Percentiles rank a stretch among this genome's conserved stretches.
phyloP scores from a whole-genome alignment of 169 alveolate species.

The Amoebophrya sp. region DNA sequence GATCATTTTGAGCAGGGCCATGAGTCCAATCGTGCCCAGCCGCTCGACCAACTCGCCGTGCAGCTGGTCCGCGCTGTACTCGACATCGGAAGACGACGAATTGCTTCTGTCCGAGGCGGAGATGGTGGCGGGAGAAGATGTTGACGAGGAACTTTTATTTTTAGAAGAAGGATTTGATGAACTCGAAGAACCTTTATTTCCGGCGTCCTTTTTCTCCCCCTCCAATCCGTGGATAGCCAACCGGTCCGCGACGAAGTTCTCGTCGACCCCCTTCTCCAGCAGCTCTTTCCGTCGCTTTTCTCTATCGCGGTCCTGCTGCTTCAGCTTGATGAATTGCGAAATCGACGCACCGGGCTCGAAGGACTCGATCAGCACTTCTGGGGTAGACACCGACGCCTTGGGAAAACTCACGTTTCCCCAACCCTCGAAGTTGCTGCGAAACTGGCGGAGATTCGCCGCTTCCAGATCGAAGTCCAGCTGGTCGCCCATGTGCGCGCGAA shows the following conservation, averaged over 20 bases:
- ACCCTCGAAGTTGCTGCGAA: not conserved
- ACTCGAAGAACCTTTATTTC: no score
- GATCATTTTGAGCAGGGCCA: slow-evolving; percentile 3
- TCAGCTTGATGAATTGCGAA: not conserved
- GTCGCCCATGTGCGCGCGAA: not conserved
- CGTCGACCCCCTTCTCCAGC: not conserved
- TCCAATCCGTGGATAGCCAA: no score
- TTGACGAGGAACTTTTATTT: no score
- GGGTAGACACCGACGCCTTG: not conserved
- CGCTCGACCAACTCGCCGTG: not conserved
- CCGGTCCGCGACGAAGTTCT: not conserved
- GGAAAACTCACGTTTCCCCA: not conserved
- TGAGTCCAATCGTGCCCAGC: slow-evolving; percentile 15
- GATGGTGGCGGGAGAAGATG: no score
- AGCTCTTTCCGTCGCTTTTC: not conserved
- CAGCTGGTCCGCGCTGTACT: not conserved
- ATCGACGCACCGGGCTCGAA: not conserved
- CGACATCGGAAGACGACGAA: not conserved
- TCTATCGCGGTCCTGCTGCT: not conserved
- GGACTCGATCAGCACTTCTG: not conserved
- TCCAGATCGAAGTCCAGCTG: not conserved
- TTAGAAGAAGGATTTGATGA: no score
- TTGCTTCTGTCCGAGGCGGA: no score
- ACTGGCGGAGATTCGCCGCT: not conserved
- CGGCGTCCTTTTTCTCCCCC: no score